phyloP scores from a whole-genome alignment of 2,329 filamentous ascomycete species.

The Rhynchosporium graminicola region DNA sequence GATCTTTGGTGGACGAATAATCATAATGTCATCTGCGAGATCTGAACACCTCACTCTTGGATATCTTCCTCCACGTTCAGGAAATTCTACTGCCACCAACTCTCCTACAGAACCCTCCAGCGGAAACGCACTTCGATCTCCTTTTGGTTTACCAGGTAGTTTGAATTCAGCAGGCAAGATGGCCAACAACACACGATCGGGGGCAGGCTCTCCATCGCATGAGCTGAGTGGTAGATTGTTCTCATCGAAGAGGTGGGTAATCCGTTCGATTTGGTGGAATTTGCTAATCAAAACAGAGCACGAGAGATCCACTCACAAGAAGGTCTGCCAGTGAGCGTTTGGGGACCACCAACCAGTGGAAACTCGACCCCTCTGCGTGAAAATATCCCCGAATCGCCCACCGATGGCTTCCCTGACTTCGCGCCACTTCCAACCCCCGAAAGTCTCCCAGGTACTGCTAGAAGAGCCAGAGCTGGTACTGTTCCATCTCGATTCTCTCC shows the following conservation, averaged over 20 bases:
- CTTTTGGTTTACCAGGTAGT: constrained; percentile 68
- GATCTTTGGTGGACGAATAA: constrained; percentile 48
- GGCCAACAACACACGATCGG: constrained; percentile 67
- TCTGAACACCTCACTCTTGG: constrained; percentile 85
- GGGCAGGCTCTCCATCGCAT: constrained; percentile 94
- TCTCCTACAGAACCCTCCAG: constrained; percentile 76
- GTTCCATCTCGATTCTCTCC: constrained; percentile 94
- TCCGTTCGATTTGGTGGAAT: constrained; percentile 18
- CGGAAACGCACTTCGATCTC: constrained; percentile 65
- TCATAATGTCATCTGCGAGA: constrained; percentile 92
- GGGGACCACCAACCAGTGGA: constrained; percentile 94
- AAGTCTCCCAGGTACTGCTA: constrained; percentile 63
- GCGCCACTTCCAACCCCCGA: constrained; percentile 69
- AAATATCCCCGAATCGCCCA: constrained; percentile 95
- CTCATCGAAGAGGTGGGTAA: constrained; percentile 77
- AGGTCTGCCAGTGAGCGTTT: constrained; percentile 74
- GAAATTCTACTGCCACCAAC: constrained; percentile 76
- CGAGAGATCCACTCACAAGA: constrained; percentile 97
- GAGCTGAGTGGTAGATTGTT: constrained; percentile 78
- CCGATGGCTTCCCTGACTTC: constrained; percentile 93
- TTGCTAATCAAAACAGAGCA: constrained; percentile 57
- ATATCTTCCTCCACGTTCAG: constrained; percentile 68
- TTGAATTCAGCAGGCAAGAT: constrained; percentile 61
- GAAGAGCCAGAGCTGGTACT: constrained; percentile 87
- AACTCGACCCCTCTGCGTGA: constrained; percentile 95